Conservation (phyloP, 345 rosid species). For the Garcia nutans region DNA sequence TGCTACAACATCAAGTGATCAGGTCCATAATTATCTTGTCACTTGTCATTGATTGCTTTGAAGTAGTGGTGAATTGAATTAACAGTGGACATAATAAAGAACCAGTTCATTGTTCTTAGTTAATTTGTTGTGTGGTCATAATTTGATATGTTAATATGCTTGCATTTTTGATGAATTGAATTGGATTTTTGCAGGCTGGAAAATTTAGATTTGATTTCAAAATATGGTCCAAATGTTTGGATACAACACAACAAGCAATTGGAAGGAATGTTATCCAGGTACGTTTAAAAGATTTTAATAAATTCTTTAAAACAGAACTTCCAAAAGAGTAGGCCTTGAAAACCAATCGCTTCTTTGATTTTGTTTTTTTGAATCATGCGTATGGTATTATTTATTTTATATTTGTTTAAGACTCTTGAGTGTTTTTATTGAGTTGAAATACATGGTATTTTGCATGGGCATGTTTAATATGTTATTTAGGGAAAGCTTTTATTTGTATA, state of each 20-base stretch:
- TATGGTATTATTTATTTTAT: neutral
- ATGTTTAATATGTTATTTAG: neutral
- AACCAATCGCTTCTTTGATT: neutral
- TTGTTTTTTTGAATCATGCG: too few species aligned
- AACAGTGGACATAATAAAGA: neutral
- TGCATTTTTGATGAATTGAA: neutral
- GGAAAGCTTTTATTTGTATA: neutral
- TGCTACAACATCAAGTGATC: slow-evolving; percentile 70
- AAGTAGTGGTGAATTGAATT: neutral
- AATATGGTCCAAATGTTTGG: slow-evolving; percentile 84
- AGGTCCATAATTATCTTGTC: slow-evolving; percentile 39
- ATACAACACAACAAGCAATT: slow-evolving; percentile 63
- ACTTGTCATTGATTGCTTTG: neutral
- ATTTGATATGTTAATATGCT: neutral
- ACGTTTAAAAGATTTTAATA: neutral
- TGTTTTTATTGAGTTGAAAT: neutral
- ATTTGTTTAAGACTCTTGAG: neutral
- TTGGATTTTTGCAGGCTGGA: slow-evolving; percentile 61
- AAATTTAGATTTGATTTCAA: slow-evolving; percentile 83
- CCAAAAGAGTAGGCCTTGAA: neutral
- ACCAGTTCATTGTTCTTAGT: neutral
- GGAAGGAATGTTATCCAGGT: slow-evolving; percentile 77
- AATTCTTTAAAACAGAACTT: neutral
- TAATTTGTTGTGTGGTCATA: neutral
- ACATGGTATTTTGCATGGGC: neutral